Evolutionary conservation across 495 filamentous ascomycete species (phyloP), one percentile per base, ranked within the genome.

Genomic region (Xylaria telfairii): DNA sequence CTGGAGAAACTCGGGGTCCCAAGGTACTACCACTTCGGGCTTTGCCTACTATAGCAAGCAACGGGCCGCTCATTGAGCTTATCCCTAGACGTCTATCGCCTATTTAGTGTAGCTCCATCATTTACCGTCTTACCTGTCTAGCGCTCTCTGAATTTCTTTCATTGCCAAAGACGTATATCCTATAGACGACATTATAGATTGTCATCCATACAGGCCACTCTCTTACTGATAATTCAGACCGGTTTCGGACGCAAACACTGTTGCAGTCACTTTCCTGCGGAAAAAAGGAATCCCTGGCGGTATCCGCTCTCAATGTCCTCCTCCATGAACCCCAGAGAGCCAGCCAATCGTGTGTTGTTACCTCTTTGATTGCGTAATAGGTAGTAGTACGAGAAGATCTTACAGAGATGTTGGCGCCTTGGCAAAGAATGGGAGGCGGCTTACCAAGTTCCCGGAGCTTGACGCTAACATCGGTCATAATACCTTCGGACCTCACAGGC

Each of bases 261-360:
- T 69, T 69, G 44, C 67, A 63, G 28, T 53, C 67, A 44, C 67
- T 19, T 53, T 42, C 32, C 46, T 42, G 56, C 44, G 46, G 65
- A 53, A 44, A 44, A 60, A 44, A 26, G 30, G 46, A 56, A 34
- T 61, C 67, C 57, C 56, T 62, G 67, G 42, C 17, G 34, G 42
- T 39, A 69, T 63, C 67, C 67, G 67, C 67, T 17, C 67, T 34
- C 67, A 63, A 63, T 69, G 34, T 63, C 41, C 67, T 68, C 66
- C 41, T 69, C 57, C 57, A 62, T 42, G 21, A 63, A 28, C 42
- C 46, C 44, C 4, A 54, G 67, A 34, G 28, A 37, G 21, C 42
- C 34, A 39, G 51, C 65, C 56, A 47, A 69, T 69, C 21, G 54
- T 39, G 41, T 42, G 41, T 60, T 62, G 2, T 19, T 15, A 49